phyloP scores from a whole-genome alignment of 306 rosid genomes.

The Quercus agrifolia region DNA sequence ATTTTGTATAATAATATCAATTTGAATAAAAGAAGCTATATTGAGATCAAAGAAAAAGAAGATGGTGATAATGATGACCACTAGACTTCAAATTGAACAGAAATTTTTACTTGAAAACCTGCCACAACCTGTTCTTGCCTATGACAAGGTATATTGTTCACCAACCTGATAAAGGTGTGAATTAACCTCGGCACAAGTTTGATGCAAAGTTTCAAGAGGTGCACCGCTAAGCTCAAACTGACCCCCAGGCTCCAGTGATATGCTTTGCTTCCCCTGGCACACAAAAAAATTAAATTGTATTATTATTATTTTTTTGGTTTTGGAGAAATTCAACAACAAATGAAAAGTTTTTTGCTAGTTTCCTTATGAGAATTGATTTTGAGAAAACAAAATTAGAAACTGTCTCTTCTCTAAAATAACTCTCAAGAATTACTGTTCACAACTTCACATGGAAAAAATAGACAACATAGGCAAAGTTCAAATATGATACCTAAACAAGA shows the following conservation, averaged over 20 bases:
- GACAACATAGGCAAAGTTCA: background rate
- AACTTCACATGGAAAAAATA: background rate
- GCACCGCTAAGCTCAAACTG: slow-evolving; percentile 99
- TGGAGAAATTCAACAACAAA: background rate
- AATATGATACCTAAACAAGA: background rate
- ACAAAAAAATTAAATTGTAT: slow-evolving; percentile 5
- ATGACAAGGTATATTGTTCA: background rate
- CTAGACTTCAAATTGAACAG: background rate
- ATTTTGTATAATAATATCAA: background rate
- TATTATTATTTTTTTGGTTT: background rate
- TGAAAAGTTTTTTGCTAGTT: background rate
- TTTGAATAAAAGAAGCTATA: background rate
- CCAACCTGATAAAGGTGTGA: slow-evolving; percentile 93
- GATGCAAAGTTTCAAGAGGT: slow-evolving; percentile 97
- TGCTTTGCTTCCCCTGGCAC: slow-evolving; percentile 92
- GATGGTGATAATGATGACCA: background rate
- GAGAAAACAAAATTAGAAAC: background rate
- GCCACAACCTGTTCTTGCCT: background rate
- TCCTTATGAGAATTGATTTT: background rate
- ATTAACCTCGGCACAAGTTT: slow-evolving; percentile 97
- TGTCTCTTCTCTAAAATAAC: background rate
- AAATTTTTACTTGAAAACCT: background rate
- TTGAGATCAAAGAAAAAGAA: background rate
- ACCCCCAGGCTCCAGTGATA: slow-evolving; percentile 98
- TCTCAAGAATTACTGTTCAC: background rate